These are phyloP conservation scores for Eutrema heterophyllum DNA, from an alignment of 345 rosid genomes.

Conservation along the genomic window DNA sequence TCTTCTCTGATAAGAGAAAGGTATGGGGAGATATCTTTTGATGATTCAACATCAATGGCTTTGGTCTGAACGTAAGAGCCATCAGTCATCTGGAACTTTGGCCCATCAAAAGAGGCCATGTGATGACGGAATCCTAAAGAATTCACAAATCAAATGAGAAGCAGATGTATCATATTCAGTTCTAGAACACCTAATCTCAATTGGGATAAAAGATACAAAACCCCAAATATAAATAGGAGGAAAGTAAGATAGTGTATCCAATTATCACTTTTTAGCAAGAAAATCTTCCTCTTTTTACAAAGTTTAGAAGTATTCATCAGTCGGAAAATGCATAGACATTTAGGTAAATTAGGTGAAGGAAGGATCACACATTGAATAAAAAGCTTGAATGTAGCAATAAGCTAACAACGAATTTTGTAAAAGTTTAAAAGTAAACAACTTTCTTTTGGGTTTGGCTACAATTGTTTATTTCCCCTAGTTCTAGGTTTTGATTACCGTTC, in stretches of 20 bases:
- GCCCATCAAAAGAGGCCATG: conserved; percentile 28
- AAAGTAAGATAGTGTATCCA: neutral
- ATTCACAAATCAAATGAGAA: neutral
- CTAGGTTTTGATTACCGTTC: neutral
- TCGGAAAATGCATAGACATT: neutral
- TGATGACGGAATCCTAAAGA: neutral
- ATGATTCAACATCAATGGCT: conserved; percentile 16
- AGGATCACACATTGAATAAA: neutral
- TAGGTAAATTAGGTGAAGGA: neutral
- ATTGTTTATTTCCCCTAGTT: neutral
- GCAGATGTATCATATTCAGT: neutral
- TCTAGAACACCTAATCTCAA: neutral
- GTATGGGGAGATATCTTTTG: conserved; percentile 25
- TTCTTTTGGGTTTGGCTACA: neutral
- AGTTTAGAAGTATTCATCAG: neutral
- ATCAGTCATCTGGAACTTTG: conserved; percentile 30
- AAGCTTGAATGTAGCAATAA: neutral
- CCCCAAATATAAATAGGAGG: neutral
- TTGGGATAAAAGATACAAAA: neutral
- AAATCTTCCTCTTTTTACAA: neutral
- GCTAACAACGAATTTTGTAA: neutral
- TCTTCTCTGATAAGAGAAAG: conserved; percentile 28
- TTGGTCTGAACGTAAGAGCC: conserved; percentile 29
- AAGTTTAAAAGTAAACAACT: neutral
- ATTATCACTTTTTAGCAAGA: neutral